phyloP scores from a whole-genome alignment of 2,329 filamentous ascomycete genomes.

The Tolypocladium guangdongense region DNA sequence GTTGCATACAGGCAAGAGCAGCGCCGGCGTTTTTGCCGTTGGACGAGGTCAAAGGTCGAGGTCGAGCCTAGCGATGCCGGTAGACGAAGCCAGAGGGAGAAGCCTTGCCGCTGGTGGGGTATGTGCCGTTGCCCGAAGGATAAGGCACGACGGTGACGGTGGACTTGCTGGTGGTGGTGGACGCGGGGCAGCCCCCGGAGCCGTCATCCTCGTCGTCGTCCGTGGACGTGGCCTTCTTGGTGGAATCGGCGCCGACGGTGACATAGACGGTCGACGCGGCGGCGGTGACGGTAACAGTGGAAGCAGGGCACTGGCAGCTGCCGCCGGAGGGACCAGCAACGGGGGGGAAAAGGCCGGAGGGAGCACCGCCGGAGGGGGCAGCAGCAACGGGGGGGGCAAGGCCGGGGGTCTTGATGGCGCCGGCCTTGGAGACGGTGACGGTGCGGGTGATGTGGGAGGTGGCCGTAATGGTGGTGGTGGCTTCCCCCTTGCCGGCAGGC shows the following conservation, averaged over 20 bases:
- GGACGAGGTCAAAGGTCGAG: background rate
- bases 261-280: slow-evolving; percentile 25
- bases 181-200: slow-evolving; percentile 10
- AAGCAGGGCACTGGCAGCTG: slow-evolving; percentile 6
- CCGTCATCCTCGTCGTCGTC: background rate
- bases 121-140: slow-evolving; percentile 28
- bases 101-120: slow-evolving; percentile 18
- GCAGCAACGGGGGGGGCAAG: slow-evolving; percentile 2
- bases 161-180: slow-evolving; percentile 15
- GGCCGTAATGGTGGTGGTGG: slow-evolving; percentile 26
- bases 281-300: slow-evolving; percentile 17
- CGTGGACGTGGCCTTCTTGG: slow-evolving; percentile 12
- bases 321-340: slow-evolving; percentile 5
- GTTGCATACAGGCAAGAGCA: background rate
- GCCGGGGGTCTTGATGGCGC: background rate
- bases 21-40: background rate
- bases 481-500: slow-evolving; percentile 9
- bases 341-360: slow-evolving; percentile 4
- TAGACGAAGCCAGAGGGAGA: slow-evolving; percentile 24
- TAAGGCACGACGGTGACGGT: slow-evolving; percentile 29
- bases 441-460: slow-evolving; percentile 25
- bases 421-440: slow-evolving; percentile 16
- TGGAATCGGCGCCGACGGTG: slow-evolving; percentile 15
- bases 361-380: slow-evolving; percentile 2
- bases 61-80: slow-evolving; percentile 19